A percentile compares a stretch with the other conserved stretches of the same genome.
These are phyloP conservation scores for Cryptosporidium canis DNA, from an alignment of 169 alveolate species.

Conservation along the genomic window DNA sequence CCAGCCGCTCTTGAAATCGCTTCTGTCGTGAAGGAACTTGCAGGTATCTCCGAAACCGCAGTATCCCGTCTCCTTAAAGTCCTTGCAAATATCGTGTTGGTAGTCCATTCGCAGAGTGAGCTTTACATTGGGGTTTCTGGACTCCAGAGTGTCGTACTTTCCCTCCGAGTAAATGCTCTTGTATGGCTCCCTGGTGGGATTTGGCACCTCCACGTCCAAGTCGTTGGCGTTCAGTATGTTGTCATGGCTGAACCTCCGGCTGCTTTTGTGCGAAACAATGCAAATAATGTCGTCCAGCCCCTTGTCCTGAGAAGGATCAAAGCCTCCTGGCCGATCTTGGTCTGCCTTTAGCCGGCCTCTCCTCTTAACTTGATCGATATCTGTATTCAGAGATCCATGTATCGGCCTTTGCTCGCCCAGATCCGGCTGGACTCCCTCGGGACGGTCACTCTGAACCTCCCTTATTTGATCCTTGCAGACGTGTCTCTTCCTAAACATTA, in stretches of 20 bases:
- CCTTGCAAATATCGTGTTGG: slow-evolving; percentile 96
- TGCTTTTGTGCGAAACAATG: not conserved
- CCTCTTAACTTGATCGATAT: slow-evolving; percentile 11
- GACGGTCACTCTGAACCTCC: not conserved
- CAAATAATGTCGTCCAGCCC: not conserved
- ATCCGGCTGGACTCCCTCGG: not conserved
- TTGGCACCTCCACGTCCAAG: not conserved
- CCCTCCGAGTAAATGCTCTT: not conserved
- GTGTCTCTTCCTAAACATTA: slow-evolving; percentile 46
- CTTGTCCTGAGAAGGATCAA: not conserved
- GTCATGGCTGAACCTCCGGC: not conserved
- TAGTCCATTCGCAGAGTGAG: slow-evolving; percentile 93
- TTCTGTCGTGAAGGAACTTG: slow-evolving; percentile 95
- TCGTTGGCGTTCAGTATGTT: slow-evolving; percentile 13
- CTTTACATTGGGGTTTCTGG: slow-evolving; percentile 84
- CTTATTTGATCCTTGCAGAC: slow-evolving; percentile 9
- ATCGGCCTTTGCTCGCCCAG: not conserved
- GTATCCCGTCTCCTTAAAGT: slow-evolving; percentile 96
- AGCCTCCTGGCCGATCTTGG: not conserved
- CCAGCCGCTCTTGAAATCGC: slow-evolving; percentile 97
- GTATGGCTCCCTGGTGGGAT: not conserved
- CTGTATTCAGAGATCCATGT: slow-evolving; percentile 7
- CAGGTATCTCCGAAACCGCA: slow-evolving; percentile 98
- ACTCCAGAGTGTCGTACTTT: slow-evolving; percentile 13
- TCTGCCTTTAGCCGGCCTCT: not conserved